Base-by-base conservation (phyloP, 805 yeast genomes). In the Starmerella sirachaensis region DNA sequence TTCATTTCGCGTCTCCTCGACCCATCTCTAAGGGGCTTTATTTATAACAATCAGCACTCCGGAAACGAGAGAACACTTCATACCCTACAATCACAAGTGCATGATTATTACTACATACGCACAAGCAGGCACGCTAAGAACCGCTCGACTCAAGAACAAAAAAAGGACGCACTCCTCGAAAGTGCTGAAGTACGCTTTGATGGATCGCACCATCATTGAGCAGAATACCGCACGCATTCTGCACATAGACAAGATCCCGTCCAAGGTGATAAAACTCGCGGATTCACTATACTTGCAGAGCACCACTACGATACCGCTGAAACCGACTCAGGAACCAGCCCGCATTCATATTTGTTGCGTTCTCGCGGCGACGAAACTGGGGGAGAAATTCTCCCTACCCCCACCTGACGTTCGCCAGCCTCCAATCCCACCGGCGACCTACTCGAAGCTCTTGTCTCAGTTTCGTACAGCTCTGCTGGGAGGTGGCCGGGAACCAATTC, bases 301-400 rank as follows among this genome's bases (percentile, higher is more conserved):
- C 34, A 18, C 43, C 13, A 24, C 51, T 6, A 17, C 35, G 12
- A 30, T 51, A 13, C 38, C 45, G 4, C 21, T 49, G 13, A 49
- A 49, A 19, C 47, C 53, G 12, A 38, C 18, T 10, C 48, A 46
- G 30, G 54, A 50, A 35, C 46, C 50, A 5, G 55, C 54, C 7
- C 30, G 55, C 1, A 20, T 40, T 5, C 46, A 50, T 21, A 26
- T 50, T 2, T 50, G 55, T 38, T 45, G 51, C 20, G 43, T 38
- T 4, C 27, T 50, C 11, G 55, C 55, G 2, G 36, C 37, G 7
- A 49, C 48, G 34, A 34, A 33, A 32, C 37, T 37, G 8, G 28
- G 35, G 9, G 38, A 34, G 5, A 14, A 33, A 37, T 33, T 34
- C 1, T 28, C 12, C 2, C 29, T 44, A 5, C 42, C 45, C 9